Percentiles rank a stretch among this genome's conserved stretches.
Conservation (phyloP, 176 grass and related monocot species). For the Eremochloa ophiuroides region DNA sequence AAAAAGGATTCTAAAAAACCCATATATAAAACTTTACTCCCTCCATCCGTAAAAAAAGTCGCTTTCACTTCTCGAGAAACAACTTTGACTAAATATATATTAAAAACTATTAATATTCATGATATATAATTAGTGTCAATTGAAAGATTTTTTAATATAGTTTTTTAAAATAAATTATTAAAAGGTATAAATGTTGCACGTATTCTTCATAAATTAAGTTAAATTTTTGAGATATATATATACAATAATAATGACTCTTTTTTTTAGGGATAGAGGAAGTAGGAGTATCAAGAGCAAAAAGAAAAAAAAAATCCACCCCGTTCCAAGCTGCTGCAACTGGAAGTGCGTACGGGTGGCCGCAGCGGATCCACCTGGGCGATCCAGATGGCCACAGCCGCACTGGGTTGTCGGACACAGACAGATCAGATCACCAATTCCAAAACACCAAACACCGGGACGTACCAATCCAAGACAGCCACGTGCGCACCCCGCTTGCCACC, state of each 20-base stretch:
- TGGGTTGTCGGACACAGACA: neutral
- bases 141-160: no score
- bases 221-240: no score
- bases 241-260: no score
- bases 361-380: slow-evolving; percentile 18
- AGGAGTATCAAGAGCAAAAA: neutral
- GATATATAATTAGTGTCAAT: no score
- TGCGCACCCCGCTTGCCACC: neutral
- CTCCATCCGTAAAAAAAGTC: no score
- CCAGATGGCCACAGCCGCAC: slow-evolving; percentile 10
- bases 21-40: neutral
- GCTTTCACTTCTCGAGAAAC: no score
- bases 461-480: accelerated
- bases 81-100: no score
- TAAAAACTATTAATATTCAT: no score
- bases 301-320: neutral
- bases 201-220: no score
- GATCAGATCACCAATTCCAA: neutral
- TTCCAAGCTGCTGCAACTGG: neutral
- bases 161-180: no score
- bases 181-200: no score
- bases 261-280: no score
- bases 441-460: neutral
- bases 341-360: slow-evolving; percentile 5
- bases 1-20: neutral